Conservation (phyloP, 2,329 filamentous ascomycete species). For the Aspergillus sp. region DNA sequence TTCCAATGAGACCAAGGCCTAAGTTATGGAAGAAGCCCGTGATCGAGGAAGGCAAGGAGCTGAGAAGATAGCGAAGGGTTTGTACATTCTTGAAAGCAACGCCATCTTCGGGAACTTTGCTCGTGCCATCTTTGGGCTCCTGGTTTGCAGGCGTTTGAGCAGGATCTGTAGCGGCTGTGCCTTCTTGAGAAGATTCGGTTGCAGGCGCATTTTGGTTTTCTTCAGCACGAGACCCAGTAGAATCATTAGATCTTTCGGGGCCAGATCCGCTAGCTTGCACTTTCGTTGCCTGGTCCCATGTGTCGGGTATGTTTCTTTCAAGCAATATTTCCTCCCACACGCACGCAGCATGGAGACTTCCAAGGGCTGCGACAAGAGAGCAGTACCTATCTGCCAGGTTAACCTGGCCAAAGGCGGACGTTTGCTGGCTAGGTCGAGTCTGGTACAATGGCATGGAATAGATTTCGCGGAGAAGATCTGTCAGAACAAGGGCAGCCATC, state of each 20-base stretch:
- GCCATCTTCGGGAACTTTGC: conserved; percentile 21
- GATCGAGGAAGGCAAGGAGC: conserved; percentile 73
- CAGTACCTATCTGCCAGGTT: conserved; percentile 84
- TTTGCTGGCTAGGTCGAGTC: conserved; percentile 56
- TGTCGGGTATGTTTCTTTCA: conserved; percentile 65
- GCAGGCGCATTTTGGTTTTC: conserved; percentile 15
- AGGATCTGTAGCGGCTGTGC: conserved; percentile 13
- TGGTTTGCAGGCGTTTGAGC: conserved; percentile 11
- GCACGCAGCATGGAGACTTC: conserved; percentile 71
- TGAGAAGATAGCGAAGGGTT: conserved; percentile 69
- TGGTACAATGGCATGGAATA: conserved; percentile 63
- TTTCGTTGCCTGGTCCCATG: conserved; percentile 46
- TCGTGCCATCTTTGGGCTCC: conserved; percentile 13
- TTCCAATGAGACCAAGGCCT: conserved; percentile 73
- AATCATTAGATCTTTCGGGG: conserved; percentile 38
- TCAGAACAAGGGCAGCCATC: conserved; percentile 69
- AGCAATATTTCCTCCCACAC: conserved; percentile 81
- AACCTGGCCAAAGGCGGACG: conserved; percentile 65
- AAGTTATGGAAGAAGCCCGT: conserved; percentile 81
- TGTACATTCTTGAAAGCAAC: conserved; percentile 69
- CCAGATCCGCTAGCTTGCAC: conserved; percentile 32
- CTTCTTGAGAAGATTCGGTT: conserved; percentile 20
- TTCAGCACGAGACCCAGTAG: conserved; percentile 18
- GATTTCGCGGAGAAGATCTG: conserved; percentile 68
- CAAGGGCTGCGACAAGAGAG: conserved; percentile 67